Evolutionary conservation across 306 rosid species (phyloP), one percentile per base, ranked within the genome.

Genomic region (Quercus berberidifolia): DNA sequence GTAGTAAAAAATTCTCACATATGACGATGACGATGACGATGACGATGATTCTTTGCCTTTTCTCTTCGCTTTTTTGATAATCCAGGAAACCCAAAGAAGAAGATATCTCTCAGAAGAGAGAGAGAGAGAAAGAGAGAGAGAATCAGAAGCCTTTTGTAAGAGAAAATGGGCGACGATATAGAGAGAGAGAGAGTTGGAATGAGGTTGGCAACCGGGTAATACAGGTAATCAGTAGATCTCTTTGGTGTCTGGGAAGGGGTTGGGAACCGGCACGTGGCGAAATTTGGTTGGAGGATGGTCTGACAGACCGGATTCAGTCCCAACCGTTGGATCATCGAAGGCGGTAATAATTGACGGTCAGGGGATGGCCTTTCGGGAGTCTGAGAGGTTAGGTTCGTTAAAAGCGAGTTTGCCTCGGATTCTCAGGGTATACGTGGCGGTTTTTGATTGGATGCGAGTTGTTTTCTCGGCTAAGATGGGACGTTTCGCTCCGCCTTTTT

Each of bases 131-230:
- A 28, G 70, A 35, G 74, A 59, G 73, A 73, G 74, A 73, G 74
- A 71, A 71, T 58, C 59, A 67, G 43, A 76, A 65, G 58, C 55
- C 54, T 54, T 52, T 78, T 33, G 59, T 56, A 72, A 35, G 74
- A 14, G 69, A 76, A 74, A 73, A 54, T 26, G 80, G 80, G 78
- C 74, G 82, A 65, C 14, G 5, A 49, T 74, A 43, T 15, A 26
- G 69, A 28, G 57, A 35, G 74, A 64, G 57, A n/a, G 76, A 77
- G 28, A 76, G 60, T 73, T 75, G 78, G 79, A 65, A n/a, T 82
- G 57, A 62, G 80, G 80, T 78, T 84, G 81, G 82, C 70, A 71
- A 81, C 88, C 88, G 90, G 87, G 77, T 69, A 81, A 74, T 74
- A 60, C 89, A 87, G 86, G 90, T 86, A 62, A 88, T 70, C 69